Conservation (phyloP, 2,329 filamentous ascomycete species). For the Monilinia aucupariae region DNA sequence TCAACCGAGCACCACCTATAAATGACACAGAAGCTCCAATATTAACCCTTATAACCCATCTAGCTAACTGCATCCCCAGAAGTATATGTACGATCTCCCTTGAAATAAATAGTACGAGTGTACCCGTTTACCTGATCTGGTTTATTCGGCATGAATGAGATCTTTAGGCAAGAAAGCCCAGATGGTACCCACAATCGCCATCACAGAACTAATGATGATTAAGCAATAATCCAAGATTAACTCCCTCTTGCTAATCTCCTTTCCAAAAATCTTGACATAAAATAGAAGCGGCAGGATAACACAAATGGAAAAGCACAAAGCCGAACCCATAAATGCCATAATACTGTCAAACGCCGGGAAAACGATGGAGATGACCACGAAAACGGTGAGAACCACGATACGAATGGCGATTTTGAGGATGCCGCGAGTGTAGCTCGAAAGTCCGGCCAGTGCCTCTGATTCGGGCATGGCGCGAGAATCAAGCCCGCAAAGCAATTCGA, state of each 20-base stretch:
- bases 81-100: not conserved
- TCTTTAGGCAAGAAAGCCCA: conserved; percentile 85
- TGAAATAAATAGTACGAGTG: not conserved
- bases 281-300: conserved; percentile 85
- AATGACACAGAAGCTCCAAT: conserved; percentile 9
- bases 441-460: conserved; percentile 45
- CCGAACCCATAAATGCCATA: conserved; percentile 75
- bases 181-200: conserved; percentile 74
- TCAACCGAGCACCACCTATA: not conserved
- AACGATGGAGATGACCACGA: conserved; percentile 68
- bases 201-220: conserved; percentile 60
- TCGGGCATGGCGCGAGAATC: conserved; percentile 39
- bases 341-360: conserved; percentile 66
- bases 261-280: conserved; percentile 81
- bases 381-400: conserved; percentile 60
- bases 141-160: conserved; percentile 52
- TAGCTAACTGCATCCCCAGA: not conserved
- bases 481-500: conserved; percentile 75
- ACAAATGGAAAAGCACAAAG: conserved; percentile 90
- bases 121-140: not conserved
- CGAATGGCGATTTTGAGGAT: conserved; percentile 57
- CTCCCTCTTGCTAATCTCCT: conserved; percentile 60
- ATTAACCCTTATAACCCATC: not conserved
- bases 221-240: conserved; percentile 61
- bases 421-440: conserved; percentile 52